phyloP scores from a whole-genome alignment of 805 yeast genomes.

The Wickerhamiella sorbophila region DNA sequence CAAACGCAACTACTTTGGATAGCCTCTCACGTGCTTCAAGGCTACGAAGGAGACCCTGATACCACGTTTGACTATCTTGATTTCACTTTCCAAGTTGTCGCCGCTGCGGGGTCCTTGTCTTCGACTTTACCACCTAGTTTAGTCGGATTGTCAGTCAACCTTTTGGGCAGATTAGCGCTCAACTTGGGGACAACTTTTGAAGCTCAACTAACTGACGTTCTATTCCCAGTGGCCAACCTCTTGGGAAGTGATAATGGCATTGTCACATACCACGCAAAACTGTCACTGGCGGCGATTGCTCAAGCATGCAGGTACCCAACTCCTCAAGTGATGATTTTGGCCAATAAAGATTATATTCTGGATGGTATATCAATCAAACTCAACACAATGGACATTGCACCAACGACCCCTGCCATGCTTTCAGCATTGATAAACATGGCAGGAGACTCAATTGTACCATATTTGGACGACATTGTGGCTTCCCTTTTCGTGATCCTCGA shows the following conservation, averaged over 20 bases:
- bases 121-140: background rate
- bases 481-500: constrained; percentile 69
- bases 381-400: constrained; percentile 56
- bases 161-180: constrained; percentile 13
- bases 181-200: constrained; percentile 26
- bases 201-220: constrained; percentile 49
- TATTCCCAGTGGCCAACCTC: constrained; percentile 61
- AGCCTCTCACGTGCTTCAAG: constrained; percentile 5
- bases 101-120: constrained; percentile 2
- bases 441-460: constrained; percentile 49
- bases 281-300: constrained; percentile 39
- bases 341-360: constrained; percentile 66
- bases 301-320: constrained; percentile 36
- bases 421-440: constrained; percentile 56
- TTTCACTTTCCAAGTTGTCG: constrained; percentile 10
- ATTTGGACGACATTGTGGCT: constrained; percentile 57
- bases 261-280: constrained; percentile 38
- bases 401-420: constrained; percentile 56
- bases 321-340: constrained; percentile 38
- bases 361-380: constrained; percentile 63
- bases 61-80: constrained; percentile 10
- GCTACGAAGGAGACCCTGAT: constrained; percentile 3
- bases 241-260: constrained; percentile 42
- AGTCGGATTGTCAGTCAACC: constrained; percentile 7
- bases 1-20: constrained; percentile 12